phyloP scores from a whole-genome alignment of 495 filamentous ascomycete genomes.

The Hypoxylon subgilvum region DNA sequence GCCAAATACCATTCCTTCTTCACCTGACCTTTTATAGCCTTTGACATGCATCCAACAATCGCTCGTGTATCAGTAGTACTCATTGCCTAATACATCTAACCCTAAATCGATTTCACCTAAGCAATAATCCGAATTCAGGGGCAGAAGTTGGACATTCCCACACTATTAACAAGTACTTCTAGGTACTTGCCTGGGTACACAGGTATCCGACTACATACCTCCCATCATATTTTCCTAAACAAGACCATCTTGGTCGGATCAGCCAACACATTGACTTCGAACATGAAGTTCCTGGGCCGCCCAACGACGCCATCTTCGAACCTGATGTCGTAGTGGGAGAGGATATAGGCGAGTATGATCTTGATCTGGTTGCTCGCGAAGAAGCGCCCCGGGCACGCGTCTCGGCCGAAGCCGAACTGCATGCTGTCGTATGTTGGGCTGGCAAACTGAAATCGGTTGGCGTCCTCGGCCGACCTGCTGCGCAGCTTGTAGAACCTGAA shows the following conservation, averaged over 20 bases:
- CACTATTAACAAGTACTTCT: neutral
- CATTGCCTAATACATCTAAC: too few relatives aligned
- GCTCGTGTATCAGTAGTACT: too few relatives aligned
- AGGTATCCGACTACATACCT: neutral
- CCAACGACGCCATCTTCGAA: constrained; percentile 41
- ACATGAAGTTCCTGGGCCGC: constrained; percentile 39
- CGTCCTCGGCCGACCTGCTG: constrained; percentile 39
- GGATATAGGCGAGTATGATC: constrained; percentile 47
- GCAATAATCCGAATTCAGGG: too few relatives aligned
- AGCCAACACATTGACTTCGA: constrained; percentile 38
- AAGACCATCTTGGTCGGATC: constrained; percentile 35
- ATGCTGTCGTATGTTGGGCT: constrained; percentile 50
- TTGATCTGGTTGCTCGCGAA: constrained; percentile 55
- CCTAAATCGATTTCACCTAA: too few relatives aligned
- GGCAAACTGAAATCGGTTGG: constrained; percentile 52
- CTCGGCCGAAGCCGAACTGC: constrained; percentile 55
- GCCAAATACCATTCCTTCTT: too few relatives aligned
- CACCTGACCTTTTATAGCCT: too few relatives aligned
- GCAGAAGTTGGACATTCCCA: too few relatives aligned
- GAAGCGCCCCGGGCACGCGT: constrained; percentile 57
- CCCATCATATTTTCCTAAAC: constrained; percentile 33
- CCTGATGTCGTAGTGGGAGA: constrained; percentile 53
- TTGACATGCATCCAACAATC: too few relatives aligned
- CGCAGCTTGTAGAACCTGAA: constrained; percentile 58
- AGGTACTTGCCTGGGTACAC: neutral